These are phyloP conservation scores for Eutypella sp. DNA, from an alignment of 2,329 filamentous ascomycete genomes.

Conservation along the genomic window DNA sequence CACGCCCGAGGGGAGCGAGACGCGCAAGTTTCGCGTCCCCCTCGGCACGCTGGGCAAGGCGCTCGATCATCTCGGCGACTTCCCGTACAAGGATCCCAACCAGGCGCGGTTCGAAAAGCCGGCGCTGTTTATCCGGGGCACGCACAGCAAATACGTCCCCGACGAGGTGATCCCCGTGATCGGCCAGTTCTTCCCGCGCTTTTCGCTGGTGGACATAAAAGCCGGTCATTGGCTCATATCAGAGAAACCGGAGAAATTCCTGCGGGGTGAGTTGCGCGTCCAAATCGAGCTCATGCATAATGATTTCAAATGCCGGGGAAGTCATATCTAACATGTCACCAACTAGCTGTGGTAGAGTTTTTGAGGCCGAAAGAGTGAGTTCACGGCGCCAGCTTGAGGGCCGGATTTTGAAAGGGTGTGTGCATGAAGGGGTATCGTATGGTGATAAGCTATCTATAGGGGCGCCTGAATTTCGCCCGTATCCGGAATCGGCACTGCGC, in stretches of 20 bases:
- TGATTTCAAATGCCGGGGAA: background rate
- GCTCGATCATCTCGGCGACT: conserved; percentile 76
- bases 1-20: conserved; percentile 44
- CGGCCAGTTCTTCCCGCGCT: conserved; percentile 76
- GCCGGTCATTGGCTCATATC: conserved; percentile 85
- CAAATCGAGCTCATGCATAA: too few relatives aligned
- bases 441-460: background rate
- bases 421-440: background rate
- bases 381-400: background rate
- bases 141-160: conserved; percentile 70
- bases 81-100: conserved; percentile 76
- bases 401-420: background rate
- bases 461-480: too few relatives aligned
- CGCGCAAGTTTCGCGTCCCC: conserved; percentile 74
- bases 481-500: too few relatives aligned
- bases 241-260: conserved; percentile 78
- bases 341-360: conserved; percentile 59
- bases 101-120: conserved; percentile 66
- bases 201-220: conserved; percentile 68
- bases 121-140: conserved; percentile 76
- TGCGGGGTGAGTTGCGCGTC: conserved; percentile 51
- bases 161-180: conserved; percentile 77
- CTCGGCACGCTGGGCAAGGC: conserved; percentile 63
- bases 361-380: conserved; percentile 44
- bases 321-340: background rate